Percentiles rank a stretch among this genome's conserved stretches.
Conservation (phyloP, 2,329 filamentous ascomycete species). For the Trichoderma harzianum region DNA sequence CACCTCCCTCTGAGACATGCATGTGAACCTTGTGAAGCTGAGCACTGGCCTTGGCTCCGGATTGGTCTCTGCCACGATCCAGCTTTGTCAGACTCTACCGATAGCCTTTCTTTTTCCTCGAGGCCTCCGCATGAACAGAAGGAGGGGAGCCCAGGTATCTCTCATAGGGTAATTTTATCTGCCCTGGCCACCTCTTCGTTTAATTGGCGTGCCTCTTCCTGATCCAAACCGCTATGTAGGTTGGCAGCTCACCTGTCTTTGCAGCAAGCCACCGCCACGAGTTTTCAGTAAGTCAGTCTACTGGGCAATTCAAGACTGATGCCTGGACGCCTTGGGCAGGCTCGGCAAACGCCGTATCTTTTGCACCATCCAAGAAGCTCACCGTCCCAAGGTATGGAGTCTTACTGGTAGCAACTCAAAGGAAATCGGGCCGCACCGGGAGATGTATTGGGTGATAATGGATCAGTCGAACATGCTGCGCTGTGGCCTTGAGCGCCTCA, state of each 20-base stretch:
- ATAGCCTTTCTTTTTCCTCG: background rate
- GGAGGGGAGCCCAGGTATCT: background rate
- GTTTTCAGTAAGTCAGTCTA: background rate
- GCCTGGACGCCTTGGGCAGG: background rate
- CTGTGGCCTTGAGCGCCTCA: background rate
- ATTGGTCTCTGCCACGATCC: background rate
- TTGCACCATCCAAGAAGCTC: background rate
- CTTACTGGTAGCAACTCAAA: background rate
- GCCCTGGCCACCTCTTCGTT: background rate
- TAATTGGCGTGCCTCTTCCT: background rate
- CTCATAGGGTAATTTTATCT: background rate
- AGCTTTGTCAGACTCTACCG: background rate
- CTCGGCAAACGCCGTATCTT: background rate
- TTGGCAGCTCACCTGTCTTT: background rate
- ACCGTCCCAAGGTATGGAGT: background rate
- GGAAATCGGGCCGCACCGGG: background rate
- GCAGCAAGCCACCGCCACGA: background rate
- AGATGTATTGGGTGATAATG: background rate
- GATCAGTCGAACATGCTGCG: background rate
- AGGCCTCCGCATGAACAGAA: background rate
- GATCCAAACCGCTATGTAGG: background rate
- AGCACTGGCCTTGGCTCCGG: background rate
- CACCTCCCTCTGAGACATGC: slow-evolving; percentile 1
- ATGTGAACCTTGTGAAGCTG: background rate
- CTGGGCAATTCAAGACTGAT: background rate